phyloP scores from a whole-genome alignment of 2,329 filamentous ascomycete genomes.

The Diaporthe citriasiana region DNA sequence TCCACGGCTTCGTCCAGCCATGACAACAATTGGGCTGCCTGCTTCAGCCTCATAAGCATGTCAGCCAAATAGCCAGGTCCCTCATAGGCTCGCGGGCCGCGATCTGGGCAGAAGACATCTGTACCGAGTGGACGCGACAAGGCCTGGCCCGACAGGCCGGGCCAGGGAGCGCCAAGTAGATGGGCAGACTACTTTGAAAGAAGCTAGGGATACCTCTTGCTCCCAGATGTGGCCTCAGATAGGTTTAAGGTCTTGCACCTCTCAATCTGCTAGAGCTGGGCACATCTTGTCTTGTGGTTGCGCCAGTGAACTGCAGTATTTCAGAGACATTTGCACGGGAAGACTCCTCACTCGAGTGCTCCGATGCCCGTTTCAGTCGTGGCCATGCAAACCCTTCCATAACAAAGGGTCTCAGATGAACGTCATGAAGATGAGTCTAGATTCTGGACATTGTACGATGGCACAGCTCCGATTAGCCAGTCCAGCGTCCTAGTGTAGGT shows the following conservation, averaged over 20 bases:
- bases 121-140: background rate
- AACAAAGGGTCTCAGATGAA: background rate
- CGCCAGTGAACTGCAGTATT: no score
- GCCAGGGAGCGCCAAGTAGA: conserved; percentile 7
- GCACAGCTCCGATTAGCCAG: conserved; percentile 17
- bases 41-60: conserved; percentile 6
- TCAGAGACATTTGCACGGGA: background rate
- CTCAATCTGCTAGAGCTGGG: background rate
- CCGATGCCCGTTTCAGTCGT: background rate
- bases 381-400: background rate
- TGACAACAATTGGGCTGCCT: background rate
- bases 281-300: background rate
- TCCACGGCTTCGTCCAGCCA: background rate
- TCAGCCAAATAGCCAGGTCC: conserved; percentile 5
- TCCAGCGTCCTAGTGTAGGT: background rate
- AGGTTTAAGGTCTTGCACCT: background rate
- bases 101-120: background rate
- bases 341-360: background rate
- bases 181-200: background rate
- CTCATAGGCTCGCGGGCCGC: conserved; percentile 11
- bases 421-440: background rate
- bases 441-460: background rate
- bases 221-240: background rate
- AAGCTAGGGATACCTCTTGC: background rate
- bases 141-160: conserved; percentile 7